These are phyloP conservation scores for Cucumis sativus DNA, from an alignment of 306 rosid species.

Conservation along the genomic window DNA sequence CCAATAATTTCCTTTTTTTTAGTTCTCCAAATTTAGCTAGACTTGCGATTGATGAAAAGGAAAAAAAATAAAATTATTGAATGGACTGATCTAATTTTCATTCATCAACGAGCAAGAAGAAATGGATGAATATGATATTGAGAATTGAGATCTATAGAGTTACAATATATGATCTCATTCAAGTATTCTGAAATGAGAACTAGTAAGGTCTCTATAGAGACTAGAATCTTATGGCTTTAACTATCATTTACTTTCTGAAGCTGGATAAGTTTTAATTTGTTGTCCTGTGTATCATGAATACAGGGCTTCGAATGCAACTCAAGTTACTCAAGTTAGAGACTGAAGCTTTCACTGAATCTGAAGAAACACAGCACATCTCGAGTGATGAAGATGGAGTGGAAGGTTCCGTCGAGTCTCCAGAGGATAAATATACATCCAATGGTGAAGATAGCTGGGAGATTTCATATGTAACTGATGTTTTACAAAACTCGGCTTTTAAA, in stretches of 20 bases:
- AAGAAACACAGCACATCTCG: slow-evolving; percentile 41
- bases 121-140: neutral
- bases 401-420: slow-evolving; percentile 15
- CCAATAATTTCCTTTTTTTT: neutral
- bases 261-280: slow-evolving; percentile 3
- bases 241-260: neutral
- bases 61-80: neutral
- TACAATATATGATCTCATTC: neutral
- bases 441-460: slow-evolving; percentile 55
- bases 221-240: neutral
- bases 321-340: slow-evolving; percentile 76
- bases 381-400: slow-evolving; percentile 74
- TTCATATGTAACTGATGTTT: slow-evolving; percentile 42
- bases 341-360: slow-evolving; percentile 32
- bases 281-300: slow-evolving; percentile 6
- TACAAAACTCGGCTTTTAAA: slow-evolving; percentile 39
- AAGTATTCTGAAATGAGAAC: neutral
- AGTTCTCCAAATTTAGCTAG: neutral
- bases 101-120: neutral
- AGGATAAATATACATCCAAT: slow-evolving; percentile 14
- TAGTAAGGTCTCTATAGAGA: neutral
- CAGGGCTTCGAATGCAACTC: slow-evolving; percentile 95
- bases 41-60: neutral
- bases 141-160: neutral
- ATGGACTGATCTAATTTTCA: neutral